phyloP scores from a whole-genome alignment of 768 basidiomycete species.

The Agaricus blazei region DNA sequence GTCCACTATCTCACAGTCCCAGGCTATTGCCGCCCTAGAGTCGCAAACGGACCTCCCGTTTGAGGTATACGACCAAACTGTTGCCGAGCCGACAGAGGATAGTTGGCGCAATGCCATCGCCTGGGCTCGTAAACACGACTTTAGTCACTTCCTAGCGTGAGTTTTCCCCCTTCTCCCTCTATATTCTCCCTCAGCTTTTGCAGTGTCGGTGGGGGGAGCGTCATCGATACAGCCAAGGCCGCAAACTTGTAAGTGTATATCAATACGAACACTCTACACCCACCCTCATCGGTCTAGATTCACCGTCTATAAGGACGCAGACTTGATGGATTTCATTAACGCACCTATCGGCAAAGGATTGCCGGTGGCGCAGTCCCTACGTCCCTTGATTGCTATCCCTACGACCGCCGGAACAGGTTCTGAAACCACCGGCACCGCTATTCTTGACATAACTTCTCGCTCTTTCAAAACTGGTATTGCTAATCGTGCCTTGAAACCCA shows the following conservation, averaged over 20 bases:
- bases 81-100: slow-evolving; percentile 89
- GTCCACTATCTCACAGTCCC: neutral
- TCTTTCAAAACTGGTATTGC: slow-evolving; percentile 98
- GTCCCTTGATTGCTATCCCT: slow-evolving; percentile 82
- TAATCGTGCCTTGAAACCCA: slow-evolving; percentile 84
- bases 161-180: slow-evolving; percentile 19
- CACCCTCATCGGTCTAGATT: slow-evolving; percentile 44
- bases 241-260: slow-evolving; percentile 67
- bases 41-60: slow-evolving; percentile 71
- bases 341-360: slow-evolving; percentile 92
- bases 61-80: slow-evolving; percentile 75
- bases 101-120: slow-evolving; percentile 86
- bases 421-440: slow-evolving; percentile 93
- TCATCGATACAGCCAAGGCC: slow-evolving; percentile 94
- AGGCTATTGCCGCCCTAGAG: slow-evolving; percentile 81
- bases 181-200: slow-evolving; percentile 2
- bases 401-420: slow-evolving; percentile 84
- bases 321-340: slow-evolving; percentile 95
- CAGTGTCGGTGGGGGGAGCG: slow-evolving; percentile 89
- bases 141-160: slow-evolving; percentile 90
- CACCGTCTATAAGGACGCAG: slow-evolving; percentile 86
- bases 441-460: slow-evolving; percentile 86
- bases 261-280: neutral
- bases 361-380: slow-evolving; percentile 67
- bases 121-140: slow-evolving; percentile 83